Conservation (phyloP, 352 stramenopile species). For the Pythium aristosporum region DNA sequence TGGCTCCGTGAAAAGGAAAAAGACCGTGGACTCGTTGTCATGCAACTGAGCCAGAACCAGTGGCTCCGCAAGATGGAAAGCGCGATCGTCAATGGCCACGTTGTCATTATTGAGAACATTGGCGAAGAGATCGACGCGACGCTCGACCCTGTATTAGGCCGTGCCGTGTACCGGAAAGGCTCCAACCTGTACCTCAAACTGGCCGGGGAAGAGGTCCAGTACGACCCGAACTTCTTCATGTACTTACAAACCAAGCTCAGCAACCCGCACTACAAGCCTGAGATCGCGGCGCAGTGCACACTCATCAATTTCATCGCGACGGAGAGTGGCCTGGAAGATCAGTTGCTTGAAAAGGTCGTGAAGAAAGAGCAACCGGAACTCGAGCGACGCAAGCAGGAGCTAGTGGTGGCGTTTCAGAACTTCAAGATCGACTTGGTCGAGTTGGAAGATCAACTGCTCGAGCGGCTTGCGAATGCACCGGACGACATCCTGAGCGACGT, state of each 20-base stretch:
- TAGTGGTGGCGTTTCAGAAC: conserved; percentile 88
- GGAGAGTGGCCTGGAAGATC: conserved; percentile 87
- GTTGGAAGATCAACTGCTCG: conserved; percentile 88
- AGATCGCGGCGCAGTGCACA: conserved; percentile 91
- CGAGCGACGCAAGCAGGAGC: conserved; percentile 85
- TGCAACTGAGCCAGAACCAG: conserved; percentile 96
- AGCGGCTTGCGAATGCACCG: conserved; percentile 88
- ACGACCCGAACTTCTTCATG: conserved; percentile 83
- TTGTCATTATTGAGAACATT: conserved; percentile 92
- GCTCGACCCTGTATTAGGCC: conserved; percentile 88
- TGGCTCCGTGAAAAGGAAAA: conserved; percentile 94
- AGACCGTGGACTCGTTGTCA: conserved; percentile 87
- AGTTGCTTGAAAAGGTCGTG: conserved; percentile 88
- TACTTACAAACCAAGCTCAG: conserved; percentile 91
- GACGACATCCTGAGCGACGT: conserved; percentile 92
- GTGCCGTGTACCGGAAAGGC: conserved; percentile 88
- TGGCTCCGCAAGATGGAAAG: conserved; percentile 94
- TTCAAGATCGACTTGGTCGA: conserved; percentile 92
- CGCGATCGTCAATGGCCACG: conserved; percentile 94
- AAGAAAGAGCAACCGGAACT: conserved; percentile 88
- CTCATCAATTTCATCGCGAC: conserved; percentile 96
- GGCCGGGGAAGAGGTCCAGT: conserved; percentile 88
- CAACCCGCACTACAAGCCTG: conserved; percentile 91
- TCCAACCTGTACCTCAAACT: conserved; percentile 87
- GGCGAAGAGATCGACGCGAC: conserved; percentile 84